Conservation (phyloP, 306 rosid genomes). For the Castanea crenata region DNA sequence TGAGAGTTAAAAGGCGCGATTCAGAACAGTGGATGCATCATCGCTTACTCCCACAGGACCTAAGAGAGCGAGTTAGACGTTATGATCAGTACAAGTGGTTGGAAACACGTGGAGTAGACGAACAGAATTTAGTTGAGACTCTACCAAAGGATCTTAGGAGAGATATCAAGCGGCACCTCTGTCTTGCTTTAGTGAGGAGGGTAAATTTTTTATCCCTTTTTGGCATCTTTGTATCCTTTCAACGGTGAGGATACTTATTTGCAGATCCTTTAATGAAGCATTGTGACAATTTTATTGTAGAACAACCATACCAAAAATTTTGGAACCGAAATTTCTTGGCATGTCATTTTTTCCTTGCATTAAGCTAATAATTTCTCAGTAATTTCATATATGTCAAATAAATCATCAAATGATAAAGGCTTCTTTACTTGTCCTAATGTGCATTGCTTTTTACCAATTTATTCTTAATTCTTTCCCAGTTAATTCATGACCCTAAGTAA, state of each 20-base stretch:
- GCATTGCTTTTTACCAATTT: too few relatives aligned
- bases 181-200: constrained; percentile 98
- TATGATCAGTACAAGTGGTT: constrained; percentile 98
- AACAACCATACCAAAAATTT: background rate
- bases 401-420: background rate
- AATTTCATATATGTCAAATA: background rate
- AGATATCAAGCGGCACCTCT: constrained; percentile 94
- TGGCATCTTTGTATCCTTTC: background rate
- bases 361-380: background rate
- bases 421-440: background rate
- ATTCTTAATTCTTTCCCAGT: background rate
- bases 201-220: constrained; percentile 40
- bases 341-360: background rate
- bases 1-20: constrained; percentile 97
- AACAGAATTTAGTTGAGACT: constrained; percentile 81
- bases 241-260: background rate
- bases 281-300: background rate
- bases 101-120: constrained; percentile 98
- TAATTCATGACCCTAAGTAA: background rate
- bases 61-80: constrained; percentile 92
- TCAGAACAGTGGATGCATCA: constrained; percentile 99
- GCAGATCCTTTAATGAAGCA: background rate
- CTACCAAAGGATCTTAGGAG: constrained; percentile 98
- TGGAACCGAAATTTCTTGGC: background rate
- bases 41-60: constrained; percentile 86